These are phyloP conservation scores for Epichloe hybrida DNA, from an alignment of 2,329 filamentous ascomycete genomes.

Conservation along the genomic window DNA sequence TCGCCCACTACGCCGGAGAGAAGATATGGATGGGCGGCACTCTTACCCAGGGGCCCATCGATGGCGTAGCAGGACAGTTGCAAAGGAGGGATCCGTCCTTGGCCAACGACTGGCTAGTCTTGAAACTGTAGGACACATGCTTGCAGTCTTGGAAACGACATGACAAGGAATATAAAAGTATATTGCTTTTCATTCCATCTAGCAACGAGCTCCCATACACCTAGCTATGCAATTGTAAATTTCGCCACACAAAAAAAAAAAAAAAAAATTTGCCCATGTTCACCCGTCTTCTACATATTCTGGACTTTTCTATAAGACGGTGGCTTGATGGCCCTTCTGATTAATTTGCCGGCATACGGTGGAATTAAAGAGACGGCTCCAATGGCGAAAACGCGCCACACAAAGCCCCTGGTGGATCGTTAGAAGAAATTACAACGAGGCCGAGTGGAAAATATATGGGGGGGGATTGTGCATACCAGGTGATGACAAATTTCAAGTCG, in stretches of 20 bases:
- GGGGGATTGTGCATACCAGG: slow-evolving; percentile 33
- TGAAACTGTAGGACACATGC: slow-evolving; percentile 31
- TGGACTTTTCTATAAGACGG: slow-evolving; percentile 92
- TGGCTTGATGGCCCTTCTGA: slow-evolving; percentile 73
- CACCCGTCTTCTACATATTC: slow-evolving; percentile 35
- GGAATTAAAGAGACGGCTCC: slow-evolving; percentile 70
- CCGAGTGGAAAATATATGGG: background rate
- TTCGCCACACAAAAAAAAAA: background rate
- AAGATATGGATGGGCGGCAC: slow-evolving; percentile 62
- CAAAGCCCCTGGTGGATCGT: slow-evolving; percentile 50
- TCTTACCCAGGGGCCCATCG: slow-evolving; percentile 62
- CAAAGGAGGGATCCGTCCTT: slow-evolving; percentile 28
- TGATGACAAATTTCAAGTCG: slow-evolving; percentile 67
- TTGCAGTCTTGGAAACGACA: background rate
- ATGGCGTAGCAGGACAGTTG: slow-evolving; percentile 52
- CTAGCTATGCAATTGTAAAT: background rate
- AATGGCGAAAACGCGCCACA: slow-evolving; percentile 78
- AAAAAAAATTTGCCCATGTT: too few species aligned
- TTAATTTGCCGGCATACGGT: slow-evolving; percentile 75
- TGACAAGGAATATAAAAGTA: background rate
- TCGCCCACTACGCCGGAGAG: slow-evolving; percentile 63
- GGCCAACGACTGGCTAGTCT: slow-evolving; percentile 33
- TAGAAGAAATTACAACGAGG: slow-evolving; percentile 5
- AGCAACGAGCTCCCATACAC: background rate
- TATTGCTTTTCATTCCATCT: background rate